Base-by-base conservation (phyloP, 1,139 yeast species). In the Ogataea hybrid region DNA sequence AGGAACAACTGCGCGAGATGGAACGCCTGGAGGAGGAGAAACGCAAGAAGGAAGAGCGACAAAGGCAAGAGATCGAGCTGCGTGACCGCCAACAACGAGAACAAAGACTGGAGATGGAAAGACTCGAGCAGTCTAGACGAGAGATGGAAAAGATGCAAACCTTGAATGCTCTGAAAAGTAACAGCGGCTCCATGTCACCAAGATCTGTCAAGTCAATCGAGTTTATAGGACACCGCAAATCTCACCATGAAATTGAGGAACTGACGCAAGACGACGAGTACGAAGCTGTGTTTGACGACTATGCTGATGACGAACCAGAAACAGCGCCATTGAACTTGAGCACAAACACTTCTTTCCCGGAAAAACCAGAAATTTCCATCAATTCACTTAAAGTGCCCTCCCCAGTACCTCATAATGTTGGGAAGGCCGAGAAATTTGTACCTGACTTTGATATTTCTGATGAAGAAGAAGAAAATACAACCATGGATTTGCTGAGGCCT, bases 311-410 rank as follows among this genome's bases (percentile, higher is more conserved):
- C 9, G 56, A 50, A 20, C 41, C 35, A 9, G 41, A 41, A 9
- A 54, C 58, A 4, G 52, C 55, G 1, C 59, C 59, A 7, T 32
- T 54, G 32, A 46, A 54, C 14, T 28, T 53, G 9, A 41, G 46
- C 6, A 15, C 31, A 27, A 31, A 29, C 20, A 25, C 32, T 2
- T 25, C 37, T 4, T 32, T 23, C 6, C 30, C 35, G 4, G 41
- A 32, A n/a, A 29, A 28, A 10, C 42, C 47, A 3, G 33, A 36
- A 8, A 35, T 37, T n/a, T 14, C 15, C 10, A 17, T 15, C 9
- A 29, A 37, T 18, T 20, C 33, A 5, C 31, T 14, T 23, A 30
- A 27, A 12, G 17, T 34, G 14, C n/a, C 41, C 9, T 22, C 34
- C 25, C 33, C 43, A 10, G 31, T 23, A 16, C 28, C 30, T 9